phyloP scores from a whole-genome alignment of 164 flowering plant genomes.

The Kingdonia uniflora region DNA sequence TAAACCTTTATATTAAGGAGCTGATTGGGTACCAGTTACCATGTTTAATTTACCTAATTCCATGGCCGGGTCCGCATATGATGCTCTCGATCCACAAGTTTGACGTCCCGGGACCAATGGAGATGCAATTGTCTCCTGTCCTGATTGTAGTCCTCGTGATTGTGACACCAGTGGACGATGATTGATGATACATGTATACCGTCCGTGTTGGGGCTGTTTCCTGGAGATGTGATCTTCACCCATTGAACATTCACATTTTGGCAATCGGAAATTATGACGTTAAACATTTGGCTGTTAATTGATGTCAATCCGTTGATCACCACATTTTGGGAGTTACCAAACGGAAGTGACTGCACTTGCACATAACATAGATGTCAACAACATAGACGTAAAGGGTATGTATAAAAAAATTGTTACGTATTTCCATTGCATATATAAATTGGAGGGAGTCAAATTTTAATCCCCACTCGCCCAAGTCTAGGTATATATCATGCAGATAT shows the following conservation, averaged over 20 bases:
- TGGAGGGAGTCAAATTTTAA: background rate
- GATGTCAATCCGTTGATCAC: slow-evolving; percentile 29
- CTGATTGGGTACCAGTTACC: background rate
- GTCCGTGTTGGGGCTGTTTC: slow-evolving; percentile 13
- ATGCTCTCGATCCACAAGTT: slow-evolving; percentile 12
- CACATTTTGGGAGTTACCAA: slow-evolving; percentile 17
- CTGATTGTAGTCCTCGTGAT: slow-evolving; percentile 5
- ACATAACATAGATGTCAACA: no score
- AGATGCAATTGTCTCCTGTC: slow-evolving; percentile 16
- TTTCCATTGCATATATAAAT: background rate
- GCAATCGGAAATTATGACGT: slow-evolving; percentile 27
- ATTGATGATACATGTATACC: slow-evolving; percentile 6
- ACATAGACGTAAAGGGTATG: no score
- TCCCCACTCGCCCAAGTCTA: no score
- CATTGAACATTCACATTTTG: slow-evolving; percentile 18
- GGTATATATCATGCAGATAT: no score
- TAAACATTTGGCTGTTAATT: slow-evolving; percentile 32
- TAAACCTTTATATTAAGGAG: background rate
- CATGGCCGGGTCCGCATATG: slow-evolving; percentile 14
- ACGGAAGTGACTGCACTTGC: slow-evolving; percentile 15
- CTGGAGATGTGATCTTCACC: slow-evolving; percentile 4
- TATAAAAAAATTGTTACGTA: no score
- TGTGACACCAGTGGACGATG: slow-evolving; percentile 4
- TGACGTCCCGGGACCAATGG: slow-evolving; percentile 11
- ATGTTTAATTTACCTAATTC: slow-evolving; percentile 7